These are phyloP conservation scores for Trichoderma afroharzianum DNA, from an alignment of 2,329 filamentous ascomycete species.

Conservation along the genomic window DNA sequence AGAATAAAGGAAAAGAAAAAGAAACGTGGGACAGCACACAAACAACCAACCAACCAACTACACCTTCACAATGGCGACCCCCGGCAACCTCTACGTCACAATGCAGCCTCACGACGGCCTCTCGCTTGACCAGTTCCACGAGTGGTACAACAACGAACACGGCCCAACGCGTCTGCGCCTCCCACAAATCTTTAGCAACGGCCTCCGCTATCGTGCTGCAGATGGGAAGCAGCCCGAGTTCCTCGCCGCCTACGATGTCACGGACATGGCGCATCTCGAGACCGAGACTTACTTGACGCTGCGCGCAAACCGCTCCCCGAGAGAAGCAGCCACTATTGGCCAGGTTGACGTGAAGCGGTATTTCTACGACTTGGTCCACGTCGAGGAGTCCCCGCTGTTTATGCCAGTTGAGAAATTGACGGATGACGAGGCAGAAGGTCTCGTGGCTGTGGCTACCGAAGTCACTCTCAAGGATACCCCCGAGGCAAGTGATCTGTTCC, in stretches of 20 bases:
- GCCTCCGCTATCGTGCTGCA: slow-evolving; percentile 71
- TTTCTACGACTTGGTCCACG: slow-evolving; percentile 65
- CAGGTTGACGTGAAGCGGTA: slow-evolving; percentile 63
- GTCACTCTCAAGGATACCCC: slow-evolving; percentile 52
- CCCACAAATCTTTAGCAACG: slow-evolving; percentile 69
- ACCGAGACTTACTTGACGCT: slow-evolving; percentile 66
- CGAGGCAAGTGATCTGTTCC: slow-evolving; percentile 49
- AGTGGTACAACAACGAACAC: slow-evolving; percentile 95
- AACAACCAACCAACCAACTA: neutral
- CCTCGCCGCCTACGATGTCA: slow-evolving; percentile 79
- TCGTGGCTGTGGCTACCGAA: slow-evolving; percentile 60
- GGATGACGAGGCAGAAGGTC: slow-evolving; percentile 55
- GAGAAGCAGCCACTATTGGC: slow-evolving; percentile 52
- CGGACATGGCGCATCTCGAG: slow-evolving; percentile 66
- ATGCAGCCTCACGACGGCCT: slow-evolving; percentile 73
- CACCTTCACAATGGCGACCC: slow-evolving; percentile 36
- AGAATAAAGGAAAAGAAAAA: neutral
- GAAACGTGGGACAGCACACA: neutral
- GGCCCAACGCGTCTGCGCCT: slow-evolving; percentile 76
- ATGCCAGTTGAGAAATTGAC: slow-evolving; percentile 56
- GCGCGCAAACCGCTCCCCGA: slow-evolving; percentile 52
- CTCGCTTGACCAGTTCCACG: slow-evolving; percentile 69
- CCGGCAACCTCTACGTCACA: slow-evolving; percentile 77
- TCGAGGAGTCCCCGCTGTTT: slow-evolving; percentile 54
- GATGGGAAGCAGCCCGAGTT: slow-evolving; percentile 64